Conservation (phyloP, 2,329 filamentous ascomycete species). For the Fusarium chaquense region DNA sequence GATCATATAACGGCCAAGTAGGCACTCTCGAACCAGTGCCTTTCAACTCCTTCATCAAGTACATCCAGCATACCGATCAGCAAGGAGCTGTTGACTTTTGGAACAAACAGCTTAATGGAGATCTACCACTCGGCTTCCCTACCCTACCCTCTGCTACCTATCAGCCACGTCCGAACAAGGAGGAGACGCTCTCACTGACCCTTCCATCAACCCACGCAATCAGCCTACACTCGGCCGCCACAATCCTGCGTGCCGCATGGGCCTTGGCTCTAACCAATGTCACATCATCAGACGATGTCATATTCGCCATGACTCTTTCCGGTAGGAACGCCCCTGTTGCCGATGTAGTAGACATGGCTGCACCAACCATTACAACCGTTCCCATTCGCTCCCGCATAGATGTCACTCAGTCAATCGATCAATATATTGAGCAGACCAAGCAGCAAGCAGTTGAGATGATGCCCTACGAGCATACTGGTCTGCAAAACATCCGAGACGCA, state of each 20-base stretch:
- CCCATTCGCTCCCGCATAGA: slow-evolving; percentile 11
- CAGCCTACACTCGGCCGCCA: slow-evolving; percentile 5
- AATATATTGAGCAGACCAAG: slow-evolving; percentile 10
- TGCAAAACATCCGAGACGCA: slow-evolving; percentile 17
- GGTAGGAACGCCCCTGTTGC: slow-evolving; percentile 15
- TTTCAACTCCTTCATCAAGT: slow-evolving; percentile 13
- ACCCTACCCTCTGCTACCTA: slow-evolving; percentile 13
- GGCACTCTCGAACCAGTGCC: slow-evolving; percentile 6
- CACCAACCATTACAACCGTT: slow-evolving; percentile 13
- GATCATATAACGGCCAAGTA: slow-evolving; percentile 9
- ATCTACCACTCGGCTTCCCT: slow-evolving; percentile 13
- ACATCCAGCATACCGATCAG: slow-evolving; percentile 6
- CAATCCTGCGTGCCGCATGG: slow-evolving; percentile 13
- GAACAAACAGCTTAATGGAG: slow-evolving; percentile 10
- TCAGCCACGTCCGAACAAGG: slow-evolving; percentile 10
- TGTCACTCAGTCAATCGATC: slow-evolving; percentile 6
- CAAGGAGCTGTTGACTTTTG: slow-evolving; percentile 12
- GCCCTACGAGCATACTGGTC: slow-evolving; percentile 13
- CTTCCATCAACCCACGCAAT: not conserved
- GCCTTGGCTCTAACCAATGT: slow-evolving; percentile 7
- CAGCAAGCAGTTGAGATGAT: slow-evolving; percentile 13
- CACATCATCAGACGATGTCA: slow-evolving; percentile 15
- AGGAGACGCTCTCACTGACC: slow-evolving; percentile 9
- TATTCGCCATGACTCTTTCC: slow-evolving; percentile 12
- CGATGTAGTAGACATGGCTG: slow-evolving; percentile 14